Percentiles rank a stretch among this genome's conserved stretches.
Evolutionary conservation across 2,329 filamentous ascomycete genomes (phyloP).

Genomic region (Pseudogymnoascus sp.): DNA sequence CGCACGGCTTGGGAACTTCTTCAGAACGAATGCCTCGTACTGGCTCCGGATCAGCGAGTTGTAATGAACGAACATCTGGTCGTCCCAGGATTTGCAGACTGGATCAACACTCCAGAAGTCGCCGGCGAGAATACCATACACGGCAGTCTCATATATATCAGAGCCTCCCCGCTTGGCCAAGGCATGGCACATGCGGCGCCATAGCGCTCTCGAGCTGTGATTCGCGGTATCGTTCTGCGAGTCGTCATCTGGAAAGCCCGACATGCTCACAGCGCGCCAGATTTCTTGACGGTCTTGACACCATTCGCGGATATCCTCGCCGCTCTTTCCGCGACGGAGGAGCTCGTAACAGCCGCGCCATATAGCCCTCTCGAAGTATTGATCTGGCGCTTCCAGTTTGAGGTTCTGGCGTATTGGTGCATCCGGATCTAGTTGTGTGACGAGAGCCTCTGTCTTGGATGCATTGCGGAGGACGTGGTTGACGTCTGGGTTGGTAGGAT

Average conservation of each 20-base stretch:
- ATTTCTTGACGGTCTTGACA: constrained; percentile 76
- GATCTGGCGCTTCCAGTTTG: constrained; percentile 70
- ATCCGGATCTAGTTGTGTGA: constrained; percentile 89
- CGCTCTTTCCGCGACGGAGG: constrained; percentile 70
- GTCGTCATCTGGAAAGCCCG: constrained; percentile 54
- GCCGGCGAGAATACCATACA: constrained; percentile 84
- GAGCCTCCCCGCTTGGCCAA: constrained; percentile 59
- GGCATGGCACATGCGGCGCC: constrained; percentile 69
- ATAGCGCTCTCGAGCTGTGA: constrained; percentile 48
- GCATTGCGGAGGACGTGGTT: constrained; percentile 47
- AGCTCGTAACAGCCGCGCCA: constrained; percentile 95
- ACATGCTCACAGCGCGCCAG: constrained; percentile 81
- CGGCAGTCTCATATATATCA: constrained; percentile 75
- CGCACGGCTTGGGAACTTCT: constrained; percentile 43
- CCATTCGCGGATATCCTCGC: constrained; percentile 72
- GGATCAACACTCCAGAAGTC: constrained; percentile 69
- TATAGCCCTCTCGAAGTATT: constrained; percentile 80
- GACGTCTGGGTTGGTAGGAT: constrained; percentile 50
- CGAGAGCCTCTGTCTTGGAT: constrained; percentile 53
- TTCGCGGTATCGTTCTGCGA: constrained; percentile 33
- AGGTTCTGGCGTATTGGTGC: constrained; percentile 71
- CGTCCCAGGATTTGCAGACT: constrained; percentile 74
- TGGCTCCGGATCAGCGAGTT: constrained; percentile 75
- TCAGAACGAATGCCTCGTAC: constrained; percentile 63
- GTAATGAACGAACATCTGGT: constrained; percentile 78